Evolutionary conservation across 2,329 filamentous ascomycete genomes (phyloP), one percentile per base, ranked within the genome.

Genomic region (Calonectria honghensis): DNA sequence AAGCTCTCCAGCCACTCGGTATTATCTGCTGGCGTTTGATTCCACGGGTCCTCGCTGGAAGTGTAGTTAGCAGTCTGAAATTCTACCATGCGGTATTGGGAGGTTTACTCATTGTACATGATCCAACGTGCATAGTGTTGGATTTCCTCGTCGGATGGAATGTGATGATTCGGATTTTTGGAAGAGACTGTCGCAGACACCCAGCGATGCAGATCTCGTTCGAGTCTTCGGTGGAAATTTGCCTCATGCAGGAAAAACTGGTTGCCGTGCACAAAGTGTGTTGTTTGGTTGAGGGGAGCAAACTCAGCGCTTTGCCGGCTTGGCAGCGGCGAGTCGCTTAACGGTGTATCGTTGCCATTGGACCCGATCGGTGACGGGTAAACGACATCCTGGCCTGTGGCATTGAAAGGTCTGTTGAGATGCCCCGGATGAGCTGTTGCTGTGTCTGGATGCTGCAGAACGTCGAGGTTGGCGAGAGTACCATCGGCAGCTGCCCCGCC

Each of bases 121-220:
- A 81, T 76, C 78, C 80, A 81, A 7, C 80, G 73, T 0, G 80
- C 79, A n/a, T 81, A 80, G 37, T 81, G 79, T 2, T 81, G 79
- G 10, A 81, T 80, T 52, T 81, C 80, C 31, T 79, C 74, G 9
- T 81, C 80, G 0, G 78, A 75, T 1, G 80, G 80, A 0, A 81
- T 66, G 3, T 80, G 73, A 27, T 74, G 76, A 0, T 77, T 75
- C 0, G 80, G 80, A 2, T 81, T 81, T 11, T 81, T 76, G 0
- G 80, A 76, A 0, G 80, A 81, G 73, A 81, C 79, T 14, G 81
- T 81, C 1, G 75, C 79, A 1, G 74, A 72, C 1, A 81, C 79
- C 79, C 79, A 81, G 7, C 79, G 75, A 7, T 75, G 48, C 0
- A 81, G 31, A 29, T 81, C 80, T 13, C 77, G 74, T 0, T 76